Evolutionary conservation across 1,284 basidiomycete genomes (phyloP).

Genomic region (Tilletia indica): DNA sequence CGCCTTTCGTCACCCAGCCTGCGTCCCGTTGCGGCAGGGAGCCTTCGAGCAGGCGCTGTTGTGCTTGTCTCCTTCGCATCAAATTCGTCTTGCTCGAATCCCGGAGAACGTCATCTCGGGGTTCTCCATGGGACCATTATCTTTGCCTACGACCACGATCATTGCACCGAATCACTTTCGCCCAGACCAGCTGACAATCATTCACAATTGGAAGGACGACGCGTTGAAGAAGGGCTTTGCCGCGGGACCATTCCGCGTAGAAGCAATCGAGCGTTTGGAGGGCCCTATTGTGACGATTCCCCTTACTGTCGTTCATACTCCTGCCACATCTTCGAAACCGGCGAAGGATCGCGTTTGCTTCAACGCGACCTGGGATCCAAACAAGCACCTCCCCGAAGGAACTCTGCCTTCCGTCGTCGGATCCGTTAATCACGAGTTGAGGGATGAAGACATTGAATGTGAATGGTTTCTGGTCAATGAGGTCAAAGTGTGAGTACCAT

Average conservation of each 20-base stretch:
- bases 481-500: not conserved
- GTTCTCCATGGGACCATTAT: not conserved
- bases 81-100: too few species aligned
- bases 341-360: not conserved
- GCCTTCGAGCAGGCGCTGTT: too few species aligned
- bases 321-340: not conserved
- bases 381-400: not conserved
- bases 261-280: not conserved
- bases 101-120: not conserved
- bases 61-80: too few species aligned
- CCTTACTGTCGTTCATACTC: not conserved
- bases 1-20: too few species aligned
- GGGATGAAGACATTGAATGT: not conserved
- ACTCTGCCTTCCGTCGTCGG: too few species aligned
- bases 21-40: too few species aligned
- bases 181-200: not conserved
- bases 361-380: not conserved
- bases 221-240: not conserved
- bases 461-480: not conserved
- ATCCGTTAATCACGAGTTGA: not conserved
- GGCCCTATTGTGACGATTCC: not conserved
- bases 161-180: not conserved
- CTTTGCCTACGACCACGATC: not conserved
- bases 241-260: not conserved
- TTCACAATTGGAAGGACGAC: not conserved